Evolutionary conservation across 306 rosid species (phyloP), one percentile per base, ranked within the genome.

Genomic region (Abrus pulchellus): DNA sequence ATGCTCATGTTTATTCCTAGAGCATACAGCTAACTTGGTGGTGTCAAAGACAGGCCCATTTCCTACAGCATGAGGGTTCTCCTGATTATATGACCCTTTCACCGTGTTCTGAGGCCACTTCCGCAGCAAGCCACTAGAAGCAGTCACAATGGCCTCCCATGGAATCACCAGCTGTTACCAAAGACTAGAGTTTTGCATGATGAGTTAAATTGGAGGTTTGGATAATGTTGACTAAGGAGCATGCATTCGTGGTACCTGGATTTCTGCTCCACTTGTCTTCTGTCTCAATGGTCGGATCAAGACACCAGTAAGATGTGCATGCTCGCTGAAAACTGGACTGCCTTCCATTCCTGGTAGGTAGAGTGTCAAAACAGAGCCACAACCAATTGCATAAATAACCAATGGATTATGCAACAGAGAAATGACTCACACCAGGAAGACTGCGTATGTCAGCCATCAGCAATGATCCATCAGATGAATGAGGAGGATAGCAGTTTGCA

Each of bases 111-210:
- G 85, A 89, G 90, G 79, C 78, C 78, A 84, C 74, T 72, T 84
- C 65, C 7, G 84, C 84, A 94, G 88, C 87, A 93, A 87, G 80
- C 86, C 90, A 76, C 87, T 49, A 69, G 92, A 88, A 83, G 97
- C 90, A 77, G 62, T 82, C 77, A 86, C 94, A 66, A 94, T 88
- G 82, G 97, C 89, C 84, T 88, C 94, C 99, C 99, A 94, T 34
- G 99, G 97, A 89, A 94, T 85, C 86, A 94, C 92, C 90, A 94
- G 92, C 99, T 94, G 94, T 91, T 84, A 91, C 82, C 90, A 89
- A 89, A 85, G 87, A 85, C 93, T 89, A 91, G 85, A 88, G 87
- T 83, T 85, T 91, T 85, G 87, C 85, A 84, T 84, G 90, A 93
- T 82, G 88, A 76, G 90, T 87, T 84, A 85, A 90, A 87, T 78